Percentiles rank a stretch among this genome's conserved stretches.
phyloP scores from a whole-genome alignment of 495 filamentous ascomycete genomes.

The Aspergillus baeticus region DNA sequence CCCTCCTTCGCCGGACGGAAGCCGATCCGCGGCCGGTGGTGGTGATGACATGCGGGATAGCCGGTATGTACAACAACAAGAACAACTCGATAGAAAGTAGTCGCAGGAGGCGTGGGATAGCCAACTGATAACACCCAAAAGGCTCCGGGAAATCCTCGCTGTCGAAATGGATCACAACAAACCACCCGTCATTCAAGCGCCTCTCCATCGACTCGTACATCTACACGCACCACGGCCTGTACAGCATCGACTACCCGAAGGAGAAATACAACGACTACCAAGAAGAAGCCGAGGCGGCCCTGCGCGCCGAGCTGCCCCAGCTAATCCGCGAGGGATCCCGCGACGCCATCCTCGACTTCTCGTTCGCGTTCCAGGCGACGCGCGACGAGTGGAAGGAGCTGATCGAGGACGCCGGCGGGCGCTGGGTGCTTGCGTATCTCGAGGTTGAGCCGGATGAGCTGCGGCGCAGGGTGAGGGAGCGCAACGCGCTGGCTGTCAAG shows the following conservation, averaged over 20 bases:
- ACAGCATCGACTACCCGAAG: conserved; percentile 28
- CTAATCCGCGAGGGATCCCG: conserved; percentile 22
- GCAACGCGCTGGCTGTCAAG: conserved; percentile 36
- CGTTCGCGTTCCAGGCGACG: conserved; percentile 31
- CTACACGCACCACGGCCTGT: conserved; percentile 33
- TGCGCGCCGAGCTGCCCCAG: conserved; percentile 14
- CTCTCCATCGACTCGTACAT: conserved; percentile 10
- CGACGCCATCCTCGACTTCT: conserved; percentile 33
- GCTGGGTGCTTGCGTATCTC: conserved; percentile 41
- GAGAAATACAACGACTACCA: conserved; percentile 32
- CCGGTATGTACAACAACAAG: too few relatives aligned
- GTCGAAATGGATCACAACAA: background rate
- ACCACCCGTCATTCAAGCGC: background rate
- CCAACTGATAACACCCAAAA: background rate
- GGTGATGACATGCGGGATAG: background rate
- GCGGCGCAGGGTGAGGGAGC: conserved; percentile 68
- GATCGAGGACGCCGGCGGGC: conserved; percentile 46
- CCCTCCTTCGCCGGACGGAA: background rate
- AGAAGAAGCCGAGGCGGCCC: conserved; percentile 26
- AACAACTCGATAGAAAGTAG: too few relatives aligned
- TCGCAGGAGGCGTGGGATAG: too few relatives aligned
- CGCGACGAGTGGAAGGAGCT: conserved; percentile 31
- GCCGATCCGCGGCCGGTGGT: background rate
- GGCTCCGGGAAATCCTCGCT: background rate
- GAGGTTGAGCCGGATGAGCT: conserved; percentile 49